phyloP scores from a whole-genome alignment of 2,329 filamentous ascomycete genomes.

The Nakataea oryzae region DNA sequence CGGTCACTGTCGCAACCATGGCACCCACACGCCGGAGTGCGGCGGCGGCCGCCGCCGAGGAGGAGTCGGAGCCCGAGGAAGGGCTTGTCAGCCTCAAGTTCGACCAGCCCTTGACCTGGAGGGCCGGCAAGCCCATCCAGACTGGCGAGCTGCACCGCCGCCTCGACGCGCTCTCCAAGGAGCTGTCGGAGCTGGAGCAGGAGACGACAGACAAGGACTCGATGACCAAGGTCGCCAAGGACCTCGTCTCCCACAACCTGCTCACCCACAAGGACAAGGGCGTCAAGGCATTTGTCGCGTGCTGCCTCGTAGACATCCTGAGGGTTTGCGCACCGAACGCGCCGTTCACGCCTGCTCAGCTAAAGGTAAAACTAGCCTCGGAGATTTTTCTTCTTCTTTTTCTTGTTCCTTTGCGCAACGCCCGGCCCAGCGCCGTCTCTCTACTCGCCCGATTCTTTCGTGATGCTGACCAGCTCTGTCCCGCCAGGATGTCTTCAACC shows the following conservation, averaged over 20 bases:
- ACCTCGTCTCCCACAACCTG: constrained; percentile 72
- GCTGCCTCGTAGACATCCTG: constrained; percentile 87
- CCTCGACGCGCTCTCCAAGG: constrained; percentile 69
- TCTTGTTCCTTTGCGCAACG: too few relatives aligned
- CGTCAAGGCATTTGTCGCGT: constrained; percentile 78
- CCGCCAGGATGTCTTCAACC: constrained; percentile 79
- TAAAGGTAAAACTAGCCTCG: constrained; percentile 55
- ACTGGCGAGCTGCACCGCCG: constrained; percentile 73
- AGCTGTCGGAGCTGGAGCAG: constrained; percentile 79
- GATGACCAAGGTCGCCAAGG: constrained; percentile 72
- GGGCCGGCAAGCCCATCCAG: constrained; percentile 79
- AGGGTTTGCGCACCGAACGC: constrained; percentile 89
- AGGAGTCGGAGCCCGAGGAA: constrained; percentile 5
- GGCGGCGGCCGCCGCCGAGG: neutral
- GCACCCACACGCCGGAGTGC: constrained; percentile 3
- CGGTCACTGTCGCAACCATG: neutral
- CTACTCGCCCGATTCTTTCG: neutral
- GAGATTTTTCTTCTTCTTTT: neutral
- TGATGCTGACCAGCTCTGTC: neutral
- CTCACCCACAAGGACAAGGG: constrained; percentile 88
- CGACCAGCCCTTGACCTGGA: constrained; percentile 81
- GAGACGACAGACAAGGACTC: constrained; percentile 76
- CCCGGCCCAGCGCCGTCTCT: neutral
- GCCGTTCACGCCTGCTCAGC: constrained; percentile 79
- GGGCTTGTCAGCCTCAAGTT: constrained; percentile 53